Evolutionary conservation across 2,329 filamentous ascomycete species (phyloP), one percentile per base, ranked within the genome.

Genomic region (Curvularia sp.): DNA sequence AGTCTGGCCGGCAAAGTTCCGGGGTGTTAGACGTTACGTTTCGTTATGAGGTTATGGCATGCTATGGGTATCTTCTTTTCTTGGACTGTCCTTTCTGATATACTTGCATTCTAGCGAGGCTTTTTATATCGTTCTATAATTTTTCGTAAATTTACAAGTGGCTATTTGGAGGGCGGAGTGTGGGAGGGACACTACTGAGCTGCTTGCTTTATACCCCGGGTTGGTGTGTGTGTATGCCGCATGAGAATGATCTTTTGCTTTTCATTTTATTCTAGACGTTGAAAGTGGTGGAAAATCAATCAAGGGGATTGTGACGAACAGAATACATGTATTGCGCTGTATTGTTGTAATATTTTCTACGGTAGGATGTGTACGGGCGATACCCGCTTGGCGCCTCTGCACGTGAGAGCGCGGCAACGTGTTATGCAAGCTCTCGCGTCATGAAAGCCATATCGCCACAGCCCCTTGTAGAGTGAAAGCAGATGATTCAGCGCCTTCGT

Each of bases 321-420:
- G 9, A 48, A 19, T 18, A 9, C 13, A 25, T n/a, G 6, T 21
- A 4, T 13, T n/a, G 32, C 15, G 25, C 21, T 38, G 18, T 19
- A 25, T 5, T 27, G 13, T 49, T 21, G 9, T 34, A 8, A 23
- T 34, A 19, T 27, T 38, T 46, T 48, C 15, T 2, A 32, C 45
- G 39, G 2, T 8, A 6, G 39, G 47, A 10, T 21, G 25, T 25
- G 13, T 18, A 4, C 23, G 23, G 30, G 25, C 15, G 38, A 18
- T 27, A 25, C n/a, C 15, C 23, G 30, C 21, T 32, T 23, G 8
- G n/a, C 1, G 32, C 18, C 9, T 2, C 6, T 43, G 45, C 61
- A 62, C 61, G 61, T 64, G 61, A 59, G 38, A 46, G n/a, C 63
- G 61, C 48, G 61, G 49, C 13, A 57, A 36, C 61, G 63, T 59